These are phyloP conservation scores for Stachybotrys elegans DNA, from an alignment of 2,329 filamentous ascomycete genomes.

Conservation along the genomic window DNA sequence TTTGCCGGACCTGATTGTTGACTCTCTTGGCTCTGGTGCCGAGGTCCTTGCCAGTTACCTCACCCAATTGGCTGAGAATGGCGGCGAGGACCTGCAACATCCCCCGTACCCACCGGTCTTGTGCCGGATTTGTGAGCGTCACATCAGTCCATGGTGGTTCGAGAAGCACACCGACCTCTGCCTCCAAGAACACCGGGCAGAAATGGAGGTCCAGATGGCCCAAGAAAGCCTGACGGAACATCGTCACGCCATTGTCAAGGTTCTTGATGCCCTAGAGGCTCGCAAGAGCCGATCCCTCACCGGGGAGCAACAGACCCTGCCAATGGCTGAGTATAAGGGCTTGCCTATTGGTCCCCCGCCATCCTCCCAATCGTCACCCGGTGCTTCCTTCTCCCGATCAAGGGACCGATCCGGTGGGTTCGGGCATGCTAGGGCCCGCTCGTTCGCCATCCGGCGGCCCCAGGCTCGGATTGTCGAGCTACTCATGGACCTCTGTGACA, in stretches of 20 bases:
- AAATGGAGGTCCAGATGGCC: conserved; percentile 96
- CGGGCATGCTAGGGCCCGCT: conserved; percentile 75
- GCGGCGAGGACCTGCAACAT: conserved; percentile 67
- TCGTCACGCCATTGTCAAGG: conserved; percentile 88
- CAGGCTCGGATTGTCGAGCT: conserved; percentile 92
- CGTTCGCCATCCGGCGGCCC: conserved; percentile 86
- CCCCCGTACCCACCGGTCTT: conserved; percentile 83
- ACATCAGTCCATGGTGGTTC: conserved; percentile 99
- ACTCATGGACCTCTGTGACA: conserved; percentile 91
- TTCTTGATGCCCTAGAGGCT: conserved; percentile 85
- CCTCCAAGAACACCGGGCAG: conserved; percentile 89
- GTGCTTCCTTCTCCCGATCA: conserved; percentile 66
- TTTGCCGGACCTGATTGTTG: conserved; percentile 80
- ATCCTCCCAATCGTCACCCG: conserved; percentile 66
- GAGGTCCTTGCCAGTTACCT: conserved; percentile 93
- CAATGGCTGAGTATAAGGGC: conserved; percentile 80
- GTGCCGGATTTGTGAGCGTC: conserved; percentile 94
- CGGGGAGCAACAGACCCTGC: conserved; percentile 46
- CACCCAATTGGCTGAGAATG: conserved; percentile 80
- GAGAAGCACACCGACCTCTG: conserved; percentile 98
- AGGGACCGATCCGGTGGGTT: conserved; percentile 70
- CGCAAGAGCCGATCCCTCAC: conserved; percentile 60
- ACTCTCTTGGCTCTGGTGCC: conserved; percentile 88
- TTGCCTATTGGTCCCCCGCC: conserved; percentile 74
- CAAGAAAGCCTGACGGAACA: conserved; percentile 92